phyloP scores from a whole-genome alignment of 495 filamentous ascomycete genomes.

The Rhypophila decipiens region DNA sequence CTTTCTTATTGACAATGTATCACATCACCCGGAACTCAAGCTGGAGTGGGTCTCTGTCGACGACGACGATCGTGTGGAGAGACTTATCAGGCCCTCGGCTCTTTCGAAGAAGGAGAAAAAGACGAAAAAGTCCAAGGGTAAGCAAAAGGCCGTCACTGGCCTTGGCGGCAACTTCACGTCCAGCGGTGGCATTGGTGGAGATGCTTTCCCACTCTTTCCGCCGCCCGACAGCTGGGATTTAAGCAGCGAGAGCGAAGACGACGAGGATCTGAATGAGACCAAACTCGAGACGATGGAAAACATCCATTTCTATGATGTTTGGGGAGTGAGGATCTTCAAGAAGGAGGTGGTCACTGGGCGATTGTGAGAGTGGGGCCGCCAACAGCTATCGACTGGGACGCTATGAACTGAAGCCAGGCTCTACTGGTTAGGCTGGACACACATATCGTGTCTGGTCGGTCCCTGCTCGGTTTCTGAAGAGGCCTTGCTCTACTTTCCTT shows the following conservation, averaged over 20 bases:
- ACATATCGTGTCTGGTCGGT: no score
- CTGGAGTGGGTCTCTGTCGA: conserved; percentile 50
- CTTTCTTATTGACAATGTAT: conserved; percentile 48
- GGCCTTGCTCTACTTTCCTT: no score
- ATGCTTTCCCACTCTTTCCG: conserved; percentile 16
- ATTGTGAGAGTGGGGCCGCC: no score
- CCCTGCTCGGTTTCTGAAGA: no score
- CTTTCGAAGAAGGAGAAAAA: conserved; percentile 19
- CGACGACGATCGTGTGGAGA: conserved; percentile 34
- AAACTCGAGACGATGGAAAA: conserved; percentile 33
- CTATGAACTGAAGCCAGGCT: no score
- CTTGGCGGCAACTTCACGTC: not conserved
- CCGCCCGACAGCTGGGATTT: conserved; percentile 16
- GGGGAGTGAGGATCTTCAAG: conserved; percentile 43
- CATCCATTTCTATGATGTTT: conserved; percentile 40
- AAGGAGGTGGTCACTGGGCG: conserved; percentile 40
- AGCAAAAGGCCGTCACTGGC: conserved; percentile 17
- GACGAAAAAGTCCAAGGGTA: conserved; percentile 15
- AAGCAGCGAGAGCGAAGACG: conserved; percentile 29
- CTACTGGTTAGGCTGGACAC: no score
- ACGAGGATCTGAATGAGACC: conserved; percentile 8
- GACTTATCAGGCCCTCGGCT: conserved; percentile 29
- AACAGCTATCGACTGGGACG: no score
- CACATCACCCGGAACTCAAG: conserved; percentile 42
- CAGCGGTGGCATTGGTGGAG: not conserved